Conservation (phyloP, 768 basidiomycete genomes). For the Leccinum pellstonianum region DNA sequence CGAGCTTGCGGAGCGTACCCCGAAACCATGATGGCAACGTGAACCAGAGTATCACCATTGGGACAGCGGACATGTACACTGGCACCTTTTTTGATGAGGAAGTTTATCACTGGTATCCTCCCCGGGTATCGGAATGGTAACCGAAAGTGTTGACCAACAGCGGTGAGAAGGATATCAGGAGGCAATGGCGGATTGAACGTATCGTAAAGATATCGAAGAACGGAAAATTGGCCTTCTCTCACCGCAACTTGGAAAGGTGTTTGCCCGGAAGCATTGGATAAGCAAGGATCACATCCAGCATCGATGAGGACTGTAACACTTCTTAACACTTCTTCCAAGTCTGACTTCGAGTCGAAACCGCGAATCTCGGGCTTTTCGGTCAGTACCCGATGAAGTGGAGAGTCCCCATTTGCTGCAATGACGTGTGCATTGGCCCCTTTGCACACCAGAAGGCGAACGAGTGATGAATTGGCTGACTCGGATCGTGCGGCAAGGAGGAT, state of each 20-base stretch:
- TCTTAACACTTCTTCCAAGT: neutral
- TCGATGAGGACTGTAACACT: neutral
- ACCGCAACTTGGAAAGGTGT: neutral
- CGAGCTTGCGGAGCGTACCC: no score
- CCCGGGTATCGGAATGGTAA: rapidly evolving
- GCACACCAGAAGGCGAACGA: neutral
- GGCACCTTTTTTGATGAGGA: neutral
- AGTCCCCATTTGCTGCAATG: neutral
- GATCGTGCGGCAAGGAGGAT: neutral
- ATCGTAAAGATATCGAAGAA: neutral
- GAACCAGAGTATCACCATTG: neutral
- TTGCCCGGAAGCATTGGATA: neutral
- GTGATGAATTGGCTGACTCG: rapidly evolving
- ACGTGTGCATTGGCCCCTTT: neutral
- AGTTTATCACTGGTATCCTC: neutral
- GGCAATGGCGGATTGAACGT: neutral
- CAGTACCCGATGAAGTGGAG: neutral
- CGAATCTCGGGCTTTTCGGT: no score
- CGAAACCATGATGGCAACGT: neutral
- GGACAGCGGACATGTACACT: neutral
- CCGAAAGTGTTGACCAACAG: rapidly evolving
- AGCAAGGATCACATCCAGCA: neutral
- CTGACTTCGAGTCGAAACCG: no score
- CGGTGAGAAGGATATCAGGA: neutral
- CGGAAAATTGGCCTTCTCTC: rapidly evolving